These are phyloP conservation scores for Aspergillus alliaceus DNA, from an alignment of 2,329 filamentous ascomycete genomes.

Conservation along the genomic window DNA sequence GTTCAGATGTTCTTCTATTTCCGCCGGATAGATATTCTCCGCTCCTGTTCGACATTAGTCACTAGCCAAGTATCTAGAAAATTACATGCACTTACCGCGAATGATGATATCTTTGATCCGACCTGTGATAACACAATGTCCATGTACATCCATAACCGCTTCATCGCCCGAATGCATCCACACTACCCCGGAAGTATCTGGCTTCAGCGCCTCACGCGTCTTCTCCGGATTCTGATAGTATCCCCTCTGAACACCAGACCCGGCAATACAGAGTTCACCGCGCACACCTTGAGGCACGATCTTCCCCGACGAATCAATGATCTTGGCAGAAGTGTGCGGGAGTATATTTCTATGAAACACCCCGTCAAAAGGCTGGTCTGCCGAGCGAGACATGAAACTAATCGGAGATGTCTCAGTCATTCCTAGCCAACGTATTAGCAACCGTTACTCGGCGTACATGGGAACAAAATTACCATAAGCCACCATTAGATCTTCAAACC, in stretches of 20 bases:
- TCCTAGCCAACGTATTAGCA: constrained; percentile 28
- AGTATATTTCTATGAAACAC: background rate
- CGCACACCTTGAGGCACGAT: background rate
- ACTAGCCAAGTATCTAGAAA: too few species aligned
- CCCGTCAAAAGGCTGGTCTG: background rate
- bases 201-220: constrained; percentile 65
- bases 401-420: constrained; percentile 19
- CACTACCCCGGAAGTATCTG: constrained; percentile 54
- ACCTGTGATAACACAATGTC: constrained; percentile 69
- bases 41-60: background rate
- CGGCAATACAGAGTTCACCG: background rate
- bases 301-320: background rate
- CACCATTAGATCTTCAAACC: background rate
- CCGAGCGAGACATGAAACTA: background rate
- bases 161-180: constrained; percentile 66
- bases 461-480: background rate
- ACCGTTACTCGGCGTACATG: background rate
- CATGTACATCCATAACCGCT: constrained; percentile 51
- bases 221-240: constrained; percentile 36
- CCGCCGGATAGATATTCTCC: constrained; percentile 1
- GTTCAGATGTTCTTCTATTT: background rate
- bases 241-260: constrained; percentile 38
- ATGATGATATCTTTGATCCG: constrained; percentile 77
- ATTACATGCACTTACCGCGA: constrained; percentile 45
- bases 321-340: background rate